phyloP scores from a whole-genome alignment of 805 yeast species.

The Zygotorulaspora florentina region DNA sequence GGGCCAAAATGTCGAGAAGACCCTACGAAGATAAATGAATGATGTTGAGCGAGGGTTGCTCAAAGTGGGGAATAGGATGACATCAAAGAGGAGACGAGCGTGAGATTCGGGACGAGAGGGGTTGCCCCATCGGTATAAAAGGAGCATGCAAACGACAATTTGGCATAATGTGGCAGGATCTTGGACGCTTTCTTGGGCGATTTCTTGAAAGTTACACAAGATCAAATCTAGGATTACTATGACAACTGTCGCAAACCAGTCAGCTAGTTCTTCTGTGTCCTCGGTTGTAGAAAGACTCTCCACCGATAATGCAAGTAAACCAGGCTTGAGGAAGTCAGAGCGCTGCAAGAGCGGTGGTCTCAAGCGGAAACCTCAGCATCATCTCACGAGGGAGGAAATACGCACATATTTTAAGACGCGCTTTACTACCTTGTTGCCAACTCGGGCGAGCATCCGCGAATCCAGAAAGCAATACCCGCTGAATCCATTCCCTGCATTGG shows the following conservation, averaged over 20 bases:
- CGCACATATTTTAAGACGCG: constrained; percentile 41
- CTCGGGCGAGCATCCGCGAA: constrained; percentile 37
- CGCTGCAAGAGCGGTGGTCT: background rate
- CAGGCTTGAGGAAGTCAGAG: background rate
- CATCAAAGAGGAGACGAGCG: too few relatives aligned
- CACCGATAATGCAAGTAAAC: background rate
- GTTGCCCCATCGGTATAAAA: too few relatives aligned
- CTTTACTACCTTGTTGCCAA: constrained; percentile 47
- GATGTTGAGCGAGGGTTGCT: too few relatives aligned
- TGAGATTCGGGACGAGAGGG: too few relatives aligned
- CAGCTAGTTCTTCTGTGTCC: background rate
- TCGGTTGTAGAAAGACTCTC: background rate
- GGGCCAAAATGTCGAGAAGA: too few relatives aligned
- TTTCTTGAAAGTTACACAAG: too few relatives aligned
- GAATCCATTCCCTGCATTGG: constrained; percentile 62
- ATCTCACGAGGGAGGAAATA: constrained; percentile 6
- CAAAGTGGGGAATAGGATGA: too few relatives aligned
- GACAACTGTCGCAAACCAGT: background rate
- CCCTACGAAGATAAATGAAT: too few relatives aligned
- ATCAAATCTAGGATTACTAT: background rate
- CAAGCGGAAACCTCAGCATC: constrained; percentile 8
- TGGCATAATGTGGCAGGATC: too few relatives aligned
- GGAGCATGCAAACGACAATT: too few relatives aligned
- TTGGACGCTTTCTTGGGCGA: too few relatives aligned
- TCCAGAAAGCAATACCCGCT: constrained; percentile 38